phyloP scores from a whole-genome alignment of 176 grass and related monocot genomes.

The Hyparrhenia diplandra region DNA sequence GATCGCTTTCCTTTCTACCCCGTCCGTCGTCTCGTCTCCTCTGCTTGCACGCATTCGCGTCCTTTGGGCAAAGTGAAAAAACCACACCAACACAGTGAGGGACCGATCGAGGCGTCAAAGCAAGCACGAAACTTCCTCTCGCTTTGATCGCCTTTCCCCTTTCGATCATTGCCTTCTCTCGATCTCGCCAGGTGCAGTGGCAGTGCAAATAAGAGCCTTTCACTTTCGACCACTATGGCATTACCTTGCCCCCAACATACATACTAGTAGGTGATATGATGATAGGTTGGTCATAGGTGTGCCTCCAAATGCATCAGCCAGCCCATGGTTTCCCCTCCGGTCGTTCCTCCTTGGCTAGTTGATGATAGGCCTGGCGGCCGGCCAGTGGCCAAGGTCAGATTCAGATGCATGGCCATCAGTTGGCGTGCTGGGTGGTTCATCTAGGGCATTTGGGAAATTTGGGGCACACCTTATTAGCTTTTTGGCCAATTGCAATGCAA shows the following conservation, averaged over 20 bases:
- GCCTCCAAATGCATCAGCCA: background rate
- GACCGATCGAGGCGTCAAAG: background rate
- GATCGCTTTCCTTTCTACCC: background rate
- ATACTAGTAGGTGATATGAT: no score
- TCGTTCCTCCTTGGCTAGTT: background rate
- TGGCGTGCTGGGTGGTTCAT: background rate
- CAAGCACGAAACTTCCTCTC: constrained; percentile 38
- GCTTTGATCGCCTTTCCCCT: constrained; percentile 23
- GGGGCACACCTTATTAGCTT: background rate
- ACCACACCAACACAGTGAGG: background rate
- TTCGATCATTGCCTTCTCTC: constrained; percentile 24
- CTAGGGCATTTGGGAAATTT: background rate
- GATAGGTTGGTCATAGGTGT: no score
- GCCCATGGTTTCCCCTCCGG: background rate
- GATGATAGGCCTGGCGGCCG: background rate
- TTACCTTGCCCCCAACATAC: background rate
- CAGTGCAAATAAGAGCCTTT: background rate
- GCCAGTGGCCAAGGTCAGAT: background rate
- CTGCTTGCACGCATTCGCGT: constrained; percentile 10
- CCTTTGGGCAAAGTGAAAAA: constrained; percentile 28
- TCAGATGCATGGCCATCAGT: background rate
- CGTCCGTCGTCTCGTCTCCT: background rate
- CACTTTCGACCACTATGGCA: background rate
- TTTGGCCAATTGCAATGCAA: background rate
- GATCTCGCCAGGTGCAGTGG: background rate